These are phyloP conservation scores for Rhodocollybia butyracea DNA, from an alignment of 768 basidiomycete genomes.

Conservation along the genomic window DNA sequence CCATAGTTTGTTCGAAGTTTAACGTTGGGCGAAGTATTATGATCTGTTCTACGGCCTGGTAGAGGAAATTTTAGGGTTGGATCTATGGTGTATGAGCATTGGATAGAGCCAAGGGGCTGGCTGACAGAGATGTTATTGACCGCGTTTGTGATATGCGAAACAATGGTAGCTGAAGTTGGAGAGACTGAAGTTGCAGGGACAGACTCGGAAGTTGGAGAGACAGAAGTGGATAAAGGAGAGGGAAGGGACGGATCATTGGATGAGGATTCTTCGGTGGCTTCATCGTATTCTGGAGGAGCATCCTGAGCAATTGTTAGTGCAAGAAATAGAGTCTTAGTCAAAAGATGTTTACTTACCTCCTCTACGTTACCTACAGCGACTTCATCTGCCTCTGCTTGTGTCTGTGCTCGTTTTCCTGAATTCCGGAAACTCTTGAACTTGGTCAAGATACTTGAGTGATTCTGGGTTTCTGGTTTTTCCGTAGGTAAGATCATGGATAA, in stretches of 20 bases:
- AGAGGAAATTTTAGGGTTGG: not conserved
- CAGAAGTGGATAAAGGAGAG: not conserved
- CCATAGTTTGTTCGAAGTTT: not conserved
- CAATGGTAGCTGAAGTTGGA: not conserved
- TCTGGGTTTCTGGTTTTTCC: too few species aligned
- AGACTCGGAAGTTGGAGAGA: not conserved
- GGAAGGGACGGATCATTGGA: not conserved
- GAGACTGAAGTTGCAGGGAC: not conserved
- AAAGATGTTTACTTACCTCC: too few species aligned
- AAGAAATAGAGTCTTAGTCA: too few species aligned
- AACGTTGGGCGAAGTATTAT: not conserved
- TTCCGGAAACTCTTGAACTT: too few species aligned
- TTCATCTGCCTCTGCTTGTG: too few species aligned
- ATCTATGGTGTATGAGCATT: conserved; percentile 1
- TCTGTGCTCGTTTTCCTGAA: too few species aligned
- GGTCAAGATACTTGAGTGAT: too few species aligned
- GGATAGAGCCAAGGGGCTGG: not conserved
- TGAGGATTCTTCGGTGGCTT: not conserved
- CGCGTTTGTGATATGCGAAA: not conserved
- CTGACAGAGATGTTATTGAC: conserved; percentile 1
- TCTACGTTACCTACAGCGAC: too few species aligned
- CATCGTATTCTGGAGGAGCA: not conserved
- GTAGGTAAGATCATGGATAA: too few species aligned
- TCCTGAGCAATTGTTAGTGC: too few species aligned
- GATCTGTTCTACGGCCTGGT: not conserved